Base-by-base conservation (phyloP, 805 yeast species). In the Huiozyma sinensis region DNA sequence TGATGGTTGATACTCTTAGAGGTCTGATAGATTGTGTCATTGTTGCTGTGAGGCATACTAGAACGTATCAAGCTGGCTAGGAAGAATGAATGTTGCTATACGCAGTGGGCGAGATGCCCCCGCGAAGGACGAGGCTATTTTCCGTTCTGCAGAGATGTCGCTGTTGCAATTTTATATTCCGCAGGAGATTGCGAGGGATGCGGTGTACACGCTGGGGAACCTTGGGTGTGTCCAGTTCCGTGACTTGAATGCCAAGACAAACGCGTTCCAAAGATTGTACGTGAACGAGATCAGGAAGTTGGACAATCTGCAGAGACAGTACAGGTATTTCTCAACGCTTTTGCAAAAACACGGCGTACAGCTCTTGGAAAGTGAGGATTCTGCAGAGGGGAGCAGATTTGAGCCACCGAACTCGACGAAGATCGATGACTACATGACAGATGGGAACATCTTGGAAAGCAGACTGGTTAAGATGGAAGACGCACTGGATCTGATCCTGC, bases 141-240 rank as follows among this genome's bases (percentile, higher is more conserved):
- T 64, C 56, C 65, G 96, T 72, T 89, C 97, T 46, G 97, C 97
- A 81, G 95, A 85, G 58, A 94, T 92, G 97, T 78, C 95, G 40
- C 75, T 89, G 55, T 83, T 90, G 43, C 96, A 92, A 69, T 71
- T 92, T 53, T 90, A 86, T 63, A 78, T 92, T 47, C 90, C 97
- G 7, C 79, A 85, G 28, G 99, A 92, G 65, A 81, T 84, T 38
- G 77, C 95, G 6, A 72, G 97, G 50, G 95, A 88, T 47, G 77
- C 87, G 34, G 81, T 88, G n/a, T 76, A 86, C 46, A 77, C 85
- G 28, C 69, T 92, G 33, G 99, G 98, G 5, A 87, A 85, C 51
- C 69, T 86, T 60, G 94, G 95, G 28, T 68, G 78, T 47, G 75
- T 92, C 28, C 96, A 94, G 58, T 87, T 92, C 63, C 71, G 95